Percentiles rank a stretch among this genome's conserved stretches.
Conservation (phyloP, 75 land plant genomes). For the Picea sitchensis region DNA sequence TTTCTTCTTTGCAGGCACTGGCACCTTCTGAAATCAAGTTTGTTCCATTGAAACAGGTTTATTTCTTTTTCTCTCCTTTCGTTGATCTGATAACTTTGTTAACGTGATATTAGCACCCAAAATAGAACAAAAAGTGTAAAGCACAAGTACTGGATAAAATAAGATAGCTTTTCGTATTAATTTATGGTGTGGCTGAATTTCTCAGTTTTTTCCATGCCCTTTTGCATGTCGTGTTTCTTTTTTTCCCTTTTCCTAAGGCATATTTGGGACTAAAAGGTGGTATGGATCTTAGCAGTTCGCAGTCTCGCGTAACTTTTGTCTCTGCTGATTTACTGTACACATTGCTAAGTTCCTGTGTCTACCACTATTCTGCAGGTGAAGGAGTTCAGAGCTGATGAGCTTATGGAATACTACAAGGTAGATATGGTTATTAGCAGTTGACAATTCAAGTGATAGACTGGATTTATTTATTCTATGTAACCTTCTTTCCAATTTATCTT, state of each 20-base stretch:
- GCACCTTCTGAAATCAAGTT: conserved; percentile 83
- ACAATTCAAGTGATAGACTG: neutral
- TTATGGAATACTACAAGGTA: conserved; percentile 94
- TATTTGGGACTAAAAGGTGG: neutral
- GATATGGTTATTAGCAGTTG: conserved; percentile 8
- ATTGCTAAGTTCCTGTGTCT: neutral
- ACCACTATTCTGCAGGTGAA: conserved; percentile 42
- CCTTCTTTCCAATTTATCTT: conserved; percentile 3
- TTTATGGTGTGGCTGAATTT: no score
- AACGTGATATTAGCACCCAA: no score
- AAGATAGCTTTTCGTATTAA: no score
- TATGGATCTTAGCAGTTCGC: neutral
- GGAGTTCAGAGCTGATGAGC: conserved; percentile 85
- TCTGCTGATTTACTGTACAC: neutral
- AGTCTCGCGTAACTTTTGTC: neutral
- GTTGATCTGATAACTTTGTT: no score
- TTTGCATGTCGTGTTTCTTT: neutral
- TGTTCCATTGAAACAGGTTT: conserved; percentile 92
- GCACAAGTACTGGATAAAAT: no score
- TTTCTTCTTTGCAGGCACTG: conserved; percentile 71
- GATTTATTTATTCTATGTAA: neutral
- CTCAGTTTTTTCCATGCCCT: no score
- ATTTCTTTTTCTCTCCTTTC: neutral
- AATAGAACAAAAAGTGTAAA: no score
- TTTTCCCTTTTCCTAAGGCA: neutral